Conservation (phyloP, 805 yeast species). For the Metschnikowia gruessii region DNA sequence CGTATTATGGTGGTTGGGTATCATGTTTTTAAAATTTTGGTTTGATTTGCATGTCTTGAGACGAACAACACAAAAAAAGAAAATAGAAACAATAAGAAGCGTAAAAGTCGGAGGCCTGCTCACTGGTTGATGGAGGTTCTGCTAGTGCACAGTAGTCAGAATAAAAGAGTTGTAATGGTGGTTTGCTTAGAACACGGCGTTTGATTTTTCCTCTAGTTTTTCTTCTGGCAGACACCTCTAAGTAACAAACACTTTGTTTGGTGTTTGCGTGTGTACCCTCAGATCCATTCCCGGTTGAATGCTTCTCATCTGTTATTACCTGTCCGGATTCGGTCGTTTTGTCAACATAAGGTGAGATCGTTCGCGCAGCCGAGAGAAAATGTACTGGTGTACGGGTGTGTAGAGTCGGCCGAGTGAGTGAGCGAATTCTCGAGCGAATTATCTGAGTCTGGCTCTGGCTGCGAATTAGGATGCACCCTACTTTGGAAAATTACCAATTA, state of each 20-base stretch:
- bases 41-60: too few species aligned
- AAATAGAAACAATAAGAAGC: too few species aligned
- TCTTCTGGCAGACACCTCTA: background rate
- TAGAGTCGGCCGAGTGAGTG: too few species aligned
- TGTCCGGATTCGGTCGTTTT: constrained; percentile 7
- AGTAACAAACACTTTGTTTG: background rate
- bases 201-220: too few species aligned
- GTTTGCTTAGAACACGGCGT: too few species aligned
- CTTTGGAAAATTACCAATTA: too few species aligned
- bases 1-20: too few species aligned
- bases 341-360: constrained; percentile 3
- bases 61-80: too few species aligned
- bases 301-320: constrained; percentile 3
- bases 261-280: background rate
- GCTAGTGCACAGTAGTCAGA: background rate
- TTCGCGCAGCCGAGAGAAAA: too few species aligned
- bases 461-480: background rate
- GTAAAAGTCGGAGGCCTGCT: constrained; percentile 1
- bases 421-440: too few species aligned
- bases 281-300: background rate
- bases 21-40: too few species aligned
- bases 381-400: constrained; percentile 2
- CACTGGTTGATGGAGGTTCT: background rate
- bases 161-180: background rate
- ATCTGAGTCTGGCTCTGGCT: too few species aligned